Base-by-base conservation (phyloP, 306 rosid genomes). In the Prinsepia uniflora region DNA sequence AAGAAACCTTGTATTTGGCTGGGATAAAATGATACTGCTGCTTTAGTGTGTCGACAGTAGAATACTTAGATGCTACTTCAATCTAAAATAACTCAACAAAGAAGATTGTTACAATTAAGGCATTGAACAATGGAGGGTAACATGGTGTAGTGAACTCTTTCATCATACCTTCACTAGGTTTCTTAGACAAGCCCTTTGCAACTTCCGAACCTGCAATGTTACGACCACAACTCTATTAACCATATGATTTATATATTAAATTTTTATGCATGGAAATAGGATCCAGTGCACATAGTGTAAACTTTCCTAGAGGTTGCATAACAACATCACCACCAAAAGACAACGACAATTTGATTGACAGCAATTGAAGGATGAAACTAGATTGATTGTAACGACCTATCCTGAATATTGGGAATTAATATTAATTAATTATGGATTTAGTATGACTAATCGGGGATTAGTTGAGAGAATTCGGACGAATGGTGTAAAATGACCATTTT, bases 11-110 rank as follows among this genome's bases (percentile, higher is more conserved):
- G 68, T 82, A 84, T 69, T 82, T 81, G 48, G 96, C 87, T 19
- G 97, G 96, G 65, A 90, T 8, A 63, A 94, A 89, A 67, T 88
- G 76, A 75, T 76, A 90, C 72, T 89, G 88, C 78, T 94, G 98
- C 83, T 86, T 89, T 62, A 94, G 77, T 6, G 97, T 89, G 84
- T 90, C 96, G n/a, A 88, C 98, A 0, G 98, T 93, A 30, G 98
- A 88, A 83, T 93, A 93, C 75, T 93, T 93, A 17, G 93, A 79
- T 30, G 96, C 80, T 6, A 87, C 96, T 84, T 94, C 98, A 58
- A 94, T 89, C 98, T 94, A 89, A 77, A 79, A 76, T 36, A 55
- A 65, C 18, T 48, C 10, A 74, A 50, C 20, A 76, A 75, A 56
- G 11, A 42, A n/a, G 36, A 18, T 44, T 18, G 39, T 70, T 30